Evolutionary conservation across 345 rosid genomes (phyloP).

Genomic region (Lenwebbia sp.): DNA sequence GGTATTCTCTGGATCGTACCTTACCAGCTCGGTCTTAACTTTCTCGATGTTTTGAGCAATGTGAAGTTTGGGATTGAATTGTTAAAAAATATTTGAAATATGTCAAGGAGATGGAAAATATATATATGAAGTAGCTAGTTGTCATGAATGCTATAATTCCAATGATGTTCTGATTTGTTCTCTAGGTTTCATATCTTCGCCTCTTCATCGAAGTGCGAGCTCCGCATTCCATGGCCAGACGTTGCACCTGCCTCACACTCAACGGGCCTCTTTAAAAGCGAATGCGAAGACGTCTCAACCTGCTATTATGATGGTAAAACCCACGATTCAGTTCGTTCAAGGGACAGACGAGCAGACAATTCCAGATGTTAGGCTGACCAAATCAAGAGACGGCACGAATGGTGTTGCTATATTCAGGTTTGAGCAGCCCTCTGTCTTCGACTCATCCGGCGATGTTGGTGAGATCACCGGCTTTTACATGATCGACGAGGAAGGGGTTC

Average conservation of each 20-base stretch:
- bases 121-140: background rate
- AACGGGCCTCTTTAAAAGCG: conserved; percentile 1
- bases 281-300: conserved; percentile 6
- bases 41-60: background rate
- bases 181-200: conserved; percentile 33
- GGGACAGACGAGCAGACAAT: conserved; percentile 84
- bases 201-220: conserved; percentile 18
- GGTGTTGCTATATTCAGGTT: conserved; percentile 78
- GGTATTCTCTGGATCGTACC: background rate
- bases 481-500: conserved; percentile 93
- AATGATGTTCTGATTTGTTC: background rate
- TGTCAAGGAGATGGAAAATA: background rate
- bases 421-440: conserved; percentile 85
- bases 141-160: background rate
- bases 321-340: conserved; percentile 74
- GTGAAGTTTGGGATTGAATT: background rate
- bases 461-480: conserved; percentile 94
- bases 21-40: background rate
- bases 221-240: conserved; percentile 43
- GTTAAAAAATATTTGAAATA: background rate
- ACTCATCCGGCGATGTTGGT: conserved; percentile 74
- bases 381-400: conserved; percentile 77
- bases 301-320: conserved; percentile 60
- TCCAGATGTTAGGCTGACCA: conserved; percentile 80
- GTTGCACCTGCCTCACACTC: conserved; percentile 13